phyloP scores from a whole-genome alignment of 176 grass and related monocot species.

The Musa beccarii region DNA sequence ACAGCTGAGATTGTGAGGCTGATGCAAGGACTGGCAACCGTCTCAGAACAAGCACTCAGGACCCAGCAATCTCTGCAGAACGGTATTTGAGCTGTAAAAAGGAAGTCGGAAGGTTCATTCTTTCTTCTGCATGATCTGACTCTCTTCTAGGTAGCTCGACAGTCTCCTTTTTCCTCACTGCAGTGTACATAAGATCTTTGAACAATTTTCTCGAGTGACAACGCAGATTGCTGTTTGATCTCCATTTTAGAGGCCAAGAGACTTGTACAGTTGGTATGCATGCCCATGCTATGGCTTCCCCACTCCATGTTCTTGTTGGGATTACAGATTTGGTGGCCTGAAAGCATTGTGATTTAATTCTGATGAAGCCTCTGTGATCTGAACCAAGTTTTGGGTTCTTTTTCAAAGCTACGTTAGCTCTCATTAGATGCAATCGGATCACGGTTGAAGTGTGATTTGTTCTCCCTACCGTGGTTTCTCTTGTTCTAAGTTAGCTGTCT shows the following conservation, averaged over 20 bases:
- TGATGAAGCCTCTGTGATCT: neutral
- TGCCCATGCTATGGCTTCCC: neutral
- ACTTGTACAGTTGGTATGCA: neutral
- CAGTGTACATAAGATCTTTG: neutral
- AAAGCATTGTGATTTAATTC: neutral
- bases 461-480: too few relatives aligned
- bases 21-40: constrained; percentile 68
- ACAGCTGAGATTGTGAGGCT: constrained; percentile 71
- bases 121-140: neutral
- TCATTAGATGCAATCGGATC: too few relatives aligned
- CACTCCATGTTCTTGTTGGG: too few relatives aligned
- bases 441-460: too few relatives aligned
- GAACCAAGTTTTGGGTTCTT: too few relatives aligned
- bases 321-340: neutral
- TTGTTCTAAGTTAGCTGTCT: too few relatives aligned
- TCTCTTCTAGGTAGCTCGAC: neutral
- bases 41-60: constrained; percentile 43
- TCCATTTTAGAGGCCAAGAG: constrained; percentile 3
- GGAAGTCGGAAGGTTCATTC: neutral
- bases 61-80: neutral
- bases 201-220: neutral
- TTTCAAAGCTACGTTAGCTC: too few relatives aligned
- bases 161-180: neutral
- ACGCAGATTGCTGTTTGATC: neutral
- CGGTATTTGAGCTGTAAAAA: neutral